Base-by-base conservation (phyloP, 345 rosid species). In the Dipteronia sinensis region DNA sequence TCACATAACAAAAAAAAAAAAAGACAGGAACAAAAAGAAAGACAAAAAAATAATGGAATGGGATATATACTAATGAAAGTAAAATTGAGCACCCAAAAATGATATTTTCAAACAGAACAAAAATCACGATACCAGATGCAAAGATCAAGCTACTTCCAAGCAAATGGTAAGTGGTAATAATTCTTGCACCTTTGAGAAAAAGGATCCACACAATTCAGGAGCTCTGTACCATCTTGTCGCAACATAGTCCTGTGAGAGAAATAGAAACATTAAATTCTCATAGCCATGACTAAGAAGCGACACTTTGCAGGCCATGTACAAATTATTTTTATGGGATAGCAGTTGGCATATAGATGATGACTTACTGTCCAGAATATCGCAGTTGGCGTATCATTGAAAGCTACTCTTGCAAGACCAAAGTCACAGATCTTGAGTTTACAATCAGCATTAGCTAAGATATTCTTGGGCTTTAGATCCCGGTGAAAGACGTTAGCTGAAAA, bases 151-250 rank as follows among this genome's bases (percentile, higher is more conserved):
- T 65, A 82, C 73, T 71, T 77, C 72, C 73, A 86, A 74, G 72
- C 13, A 82, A 69, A 77, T 74, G 78, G 65, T 72, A 80, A 79
- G 68, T 44, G 44, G 46, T 42, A 71, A 62, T 13, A 71, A 65
- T 66, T 70, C 63, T 75, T 61, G 76, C 77, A 95, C 98, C 97
- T 95, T 95, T 53, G 98, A 93, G 93, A 92, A 92, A 85, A 93
- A 95, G 29, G 98, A 95, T 77, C 98, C 98, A 82, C 98, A 95
- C 40, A 95, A 83, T 88, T 95, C 98, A 44, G 98, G 98, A 72
- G 98, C 98, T 61, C 98, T 83, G 74, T 93, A 95, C 98, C 98
- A 95, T 83, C 98, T 89, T 64, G 98, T 95, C 9, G 98, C 98
- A 83, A 93, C 98, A 81, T 95, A 95, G 79, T 95, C 98, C 97